Evolutionary conservation across 805 yeast species (phyloP).

Genomic region (Suhomyces sp.): DNA sequence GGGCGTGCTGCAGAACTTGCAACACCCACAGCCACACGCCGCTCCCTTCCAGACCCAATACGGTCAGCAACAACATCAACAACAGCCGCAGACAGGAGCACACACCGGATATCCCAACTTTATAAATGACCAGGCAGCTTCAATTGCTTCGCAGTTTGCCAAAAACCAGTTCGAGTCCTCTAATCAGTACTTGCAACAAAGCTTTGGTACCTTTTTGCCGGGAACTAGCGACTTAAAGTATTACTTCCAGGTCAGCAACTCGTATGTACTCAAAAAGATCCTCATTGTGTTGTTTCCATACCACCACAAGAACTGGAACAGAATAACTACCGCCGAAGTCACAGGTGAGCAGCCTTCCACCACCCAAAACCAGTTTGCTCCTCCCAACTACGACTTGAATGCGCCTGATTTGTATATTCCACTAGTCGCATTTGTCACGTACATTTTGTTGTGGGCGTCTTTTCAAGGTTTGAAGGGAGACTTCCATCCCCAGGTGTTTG

Average conservation of each 20-base stretch:
- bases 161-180: slow-evolving; percentile 80
- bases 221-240: slow-evolving; percentile 61
- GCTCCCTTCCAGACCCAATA: slow-evolving; percentile 16
- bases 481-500: slow-evolving; percentile 90
- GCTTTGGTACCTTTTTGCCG: slow-evolving; percentile 52
- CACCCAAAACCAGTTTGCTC: slow-evolving; percentile 47
- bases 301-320: slow-evolving; percentile 77
- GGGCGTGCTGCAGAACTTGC: slow-evolving; percentile 16
- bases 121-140: slow-evolving; percentile 74
- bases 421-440: slow-evolving; percentile 86
- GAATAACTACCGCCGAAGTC: slow-evolving; percentile 37
- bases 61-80: slow-evolving; percentile 27
- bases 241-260: slow-evolving; percentile 89
- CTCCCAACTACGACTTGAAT: slow-evolving; percentile 83
- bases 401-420: slow-evolving; percentile 98
- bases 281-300: slow-evolving; percentile 80
- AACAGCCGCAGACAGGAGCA: slow-evolving; percentile 9
- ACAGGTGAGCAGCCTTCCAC: slow-evolving; percentile 26
- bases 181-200: slow-evolving; percentile 73
- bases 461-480: slow-evolving; percentile 83
- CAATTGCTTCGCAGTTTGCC: slow-evolving; percentile 85
- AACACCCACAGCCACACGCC: slow-evolving; percentile 33
- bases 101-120: slow-evolving; percentile 34
- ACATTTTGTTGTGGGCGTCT: slow-evolving; percentile 78
- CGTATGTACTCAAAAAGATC: slow-evolving; percentile 76